Conservation (phyloP, 352 stramenopile species). For the Phytophthora colocasiae region DNA sequence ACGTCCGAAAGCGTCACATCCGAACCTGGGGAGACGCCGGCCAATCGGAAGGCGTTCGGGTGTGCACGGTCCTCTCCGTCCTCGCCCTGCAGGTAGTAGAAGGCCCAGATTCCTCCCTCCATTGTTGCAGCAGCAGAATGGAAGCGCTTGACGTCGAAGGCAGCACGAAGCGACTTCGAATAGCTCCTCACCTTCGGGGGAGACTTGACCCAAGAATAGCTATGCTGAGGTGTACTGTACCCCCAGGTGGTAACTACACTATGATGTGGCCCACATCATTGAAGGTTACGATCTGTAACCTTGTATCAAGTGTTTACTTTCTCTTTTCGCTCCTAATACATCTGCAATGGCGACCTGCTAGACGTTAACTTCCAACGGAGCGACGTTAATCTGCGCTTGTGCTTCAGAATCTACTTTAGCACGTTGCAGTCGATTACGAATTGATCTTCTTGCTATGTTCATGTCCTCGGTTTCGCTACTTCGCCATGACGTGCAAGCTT, state of each 20-base stretch:
- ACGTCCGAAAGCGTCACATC: slow-evolving; percentile 82
- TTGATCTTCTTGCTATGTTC: too few species aligned
- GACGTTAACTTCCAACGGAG: too few species aligned
- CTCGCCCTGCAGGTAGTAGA: slow-evolving; percentile 91
- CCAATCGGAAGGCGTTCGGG: slow-evolving; percentile 77
- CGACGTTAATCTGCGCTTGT: background rate
- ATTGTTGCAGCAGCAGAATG: slow-evolving; percentile 13
- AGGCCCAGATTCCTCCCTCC: slow-evolving; percentile 68
- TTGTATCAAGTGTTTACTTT: background rate
- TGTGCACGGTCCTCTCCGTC: slow-evolving; percentile 85
- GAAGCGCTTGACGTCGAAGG: slow-evolving; percentile 2
- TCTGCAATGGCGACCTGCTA: too few species aligned
- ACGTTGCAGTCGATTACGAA: too few species aligned
- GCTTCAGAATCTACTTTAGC: too few species aligned
- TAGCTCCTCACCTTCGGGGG: slow-evolving; percentile 16
- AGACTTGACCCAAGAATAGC: slow-evolving; percentile 19
- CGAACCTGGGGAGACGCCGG: slow-evolving; percentile 21
- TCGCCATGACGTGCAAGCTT: too few species aligned
- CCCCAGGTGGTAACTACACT: background rate
- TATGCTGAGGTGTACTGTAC: slow-evolving; percentile 4
- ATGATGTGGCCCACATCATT: slow-evolving; percentile 15
- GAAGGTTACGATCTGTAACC: slow-evolving; percentile 1
- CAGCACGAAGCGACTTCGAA: slow-evolving; percentile 22
- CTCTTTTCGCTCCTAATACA: background rate
- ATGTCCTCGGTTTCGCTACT: too few species aligned